Evolutionary conservation across 305 asterid genomes (phyloP).

Genomic region (Fraxinus sp.): DNA sequence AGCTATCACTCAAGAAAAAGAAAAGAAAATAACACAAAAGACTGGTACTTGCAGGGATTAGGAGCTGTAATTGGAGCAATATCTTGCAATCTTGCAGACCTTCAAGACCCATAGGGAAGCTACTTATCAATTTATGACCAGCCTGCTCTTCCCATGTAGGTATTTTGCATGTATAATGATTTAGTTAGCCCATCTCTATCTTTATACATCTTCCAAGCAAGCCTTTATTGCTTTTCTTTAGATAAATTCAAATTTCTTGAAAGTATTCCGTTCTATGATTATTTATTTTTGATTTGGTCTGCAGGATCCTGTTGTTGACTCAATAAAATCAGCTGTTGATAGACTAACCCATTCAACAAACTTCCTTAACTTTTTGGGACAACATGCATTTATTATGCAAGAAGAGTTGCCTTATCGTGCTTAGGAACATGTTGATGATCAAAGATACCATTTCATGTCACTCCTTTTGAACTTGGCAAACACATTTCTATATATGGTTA

Average conservation of each 20-base stretch:
- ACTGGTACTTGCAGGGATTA: conserved; percentile 56
- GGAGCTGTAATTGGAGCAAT: conserved; percentile 51
- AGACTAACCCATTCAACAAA: conserved; percentile 79
- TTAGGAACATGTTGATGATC: conserved; percentile 66
- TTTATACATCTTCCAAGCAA: not conserved
- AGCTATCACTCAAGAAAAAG: not conserved
- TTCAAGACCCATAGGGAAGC: conserved; percentile 94
- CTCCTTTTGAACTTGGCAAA: conserved; percentile 87
- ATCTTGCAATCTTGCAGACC: conserved; percentile 95
- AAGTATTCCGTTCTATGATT: conserved; percentile 22
- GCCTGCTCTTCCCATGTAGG: conserved; percentile 91
- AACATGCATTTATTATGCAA: conserved; percentile 96
- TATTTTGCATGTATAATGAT: conserved; percentile 15
- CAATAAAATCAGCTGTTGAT: conserved; percentile 77
- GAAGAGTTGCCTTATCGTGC: conserved; percentile 74
- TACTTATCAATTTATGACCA: conserved; percentile 92
- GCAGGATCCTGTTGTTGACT: conserved; percentile 90
- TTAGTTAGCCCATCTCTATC: conserved; percentile 7
- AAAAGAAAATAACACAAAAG: not conserved
- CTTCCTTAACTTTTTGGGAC: conserved; percentile 81
- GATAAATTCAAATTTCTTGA: not conserved
- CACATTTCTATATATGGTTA: conserved; percentile 95
- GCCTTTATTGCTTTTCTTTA: not conserved
- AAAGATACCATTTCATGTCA: conserved; percentile 85
- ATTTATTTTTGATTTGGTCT: conserved; percentile 23